Base-by-base conservation (phyloP, 805 yeast species). In the Yarrowia keelungensis region DNA sequence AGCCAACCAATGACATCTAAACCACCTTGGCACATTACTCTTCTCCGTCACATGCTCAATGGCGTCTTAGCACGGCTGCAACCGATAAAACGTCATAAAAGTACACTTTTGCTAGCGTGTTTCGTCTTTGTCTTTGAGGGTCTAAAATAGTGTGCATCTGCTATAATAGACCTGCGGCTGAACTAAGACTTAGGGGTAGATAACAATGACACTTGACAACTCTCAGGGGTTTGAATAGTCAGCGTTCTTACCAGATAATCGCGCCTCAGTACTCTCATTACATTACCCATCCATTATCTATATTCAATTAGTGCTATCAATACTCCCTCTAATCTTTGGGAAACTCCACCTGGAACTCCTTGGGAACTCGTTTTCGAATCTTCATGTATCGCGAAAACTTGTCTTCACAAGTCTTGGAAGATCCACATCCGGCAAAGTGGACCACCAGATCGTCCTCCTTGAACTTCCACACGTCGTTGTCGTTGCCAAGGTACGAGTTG, bases 371-470 rank as follows among this genome's bases (percentile, higher is more conserved):
- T 42, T 42, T 16, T 32, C 68, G 47, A 3, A 42, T 3, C 50
- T 65, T 65, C n/a, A 51, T 8, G 51, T 65, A 35, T 15, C 51
- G 62, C 8, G 54, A 38, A 12, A 47, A 62, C 56, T 62, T 49
- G 47, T 62, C 56, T 32, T 65, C 16, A 15, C 68, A 65, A 38
- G 67, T 22, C 32, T n/a, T 41, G 46, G 56, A 47, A 42, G 61
- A 35, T 15, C 68, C 68, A 14, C 68, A 65, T 10, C 79, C 79
- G 5, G 79, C 79, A 46, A 75, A 73, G 46, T 77, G 79, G 16
- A 75, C 69, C 3, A 71, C 71, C 38, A 77, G 69, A 51, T 77
- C 79, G 14, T 77, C 77, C 16, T 67, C 69, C 53, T 56, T 36
- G 49, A 39, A 74, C n/a, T 41, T 36, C 64, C 68, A 53, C 32